Base-by-base conservation (phyloP, 1,284 basidiomycete species). In the Clitocybe nebularis region DNA sequence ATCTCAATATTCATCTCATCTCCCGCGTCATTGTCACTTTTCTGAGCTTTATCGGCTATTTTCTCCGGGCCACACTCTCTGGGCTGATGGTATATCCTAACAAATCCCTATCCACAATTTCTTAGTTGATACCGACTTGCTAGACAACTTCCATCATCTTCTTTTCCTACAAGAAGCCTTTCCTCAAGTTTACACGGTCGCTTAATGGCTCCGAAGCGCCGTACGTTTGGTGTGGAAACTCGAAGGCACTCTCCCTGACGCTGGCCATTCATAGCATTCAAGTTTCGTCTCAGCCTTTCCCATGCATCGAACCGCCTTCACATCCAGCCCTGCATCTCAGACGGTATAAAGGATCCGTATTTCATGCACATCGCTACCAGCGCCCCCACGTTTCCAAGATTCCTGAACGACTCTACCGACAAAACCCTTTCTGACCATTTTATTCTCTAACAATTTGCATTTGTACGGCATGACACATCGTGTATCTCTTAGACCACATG, bases 321-420 rank as follows among this genome's bases (percentile, higher is more conserved):
- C n/a, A n/a, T n/a, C n/a, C n/a, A n/a, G n/a, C n/a, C n/a, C n/a
- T n/a, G n/a, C n/a, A n/a, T n/a, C n/a, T n/a, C n/a, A n/a, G n/a
- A n/a, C n/a, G n/a, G n/a, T n/a, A n/a, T n/a, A n/a, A n/a, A n/a
- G n/a, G n/a, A n/a, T n/a, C n/a, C n/a, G n/a, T n/a, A n/a, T 4
- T 23, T 22, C 21, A 22, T 3, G 11, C 5, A 4, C 20, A 36
- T 25, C 23, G 23, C 14, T 4, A 3, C 23, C 34, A 21, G 13
- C 45, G 41, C 11, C 40, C 10, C 7, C n/a, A 35, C n/a, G 39
- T 49, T 25, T 53, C 50, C 36, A 45, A 50, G 13, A 52, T 53
- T 26, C 47, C 52, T 14, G 50, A 49, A 19, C 47, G 38, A 5
- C 47, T 53, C 9, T 49, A 36, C 43, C 33, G 44, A 5, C 19